These are phyloP conservation scores for Populus pruinosa DNA, from an alignment of 345 rosid species.

Conservation along the genomic window DNA sequence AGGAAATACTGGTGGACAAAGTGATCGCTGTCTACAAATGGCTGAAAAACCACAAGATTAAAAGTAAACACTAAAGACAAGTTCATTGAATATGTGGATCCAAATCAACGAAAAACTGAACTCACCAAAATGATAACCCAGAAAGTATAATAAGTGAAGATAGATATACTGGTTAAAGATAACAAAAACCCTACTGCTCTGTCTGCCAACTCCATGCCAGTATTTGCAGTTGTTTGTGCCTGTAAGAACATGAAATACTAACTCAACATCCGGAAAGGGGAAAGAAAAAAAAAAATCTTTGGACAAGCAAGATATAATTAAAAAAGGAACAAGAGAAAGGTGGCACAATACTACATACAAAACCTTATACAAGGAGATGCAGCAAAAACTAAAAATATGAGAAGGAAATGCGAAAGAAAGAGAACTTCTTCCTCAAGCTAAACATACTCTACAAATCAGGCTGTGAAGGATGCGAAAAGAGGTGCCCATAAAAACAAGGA, in stretches of 20 bases:
- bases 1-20: constrained; percentile 84
- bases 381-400: neutral
- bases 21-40: constrained; percentile 85
- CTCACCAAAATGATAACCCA: constrained; percentile 94
- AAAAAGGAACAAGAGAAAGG: neutral
- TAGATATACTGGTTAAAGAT: constrained; percentile 62
- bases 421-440: neutral
- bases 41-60: constrained; percentile 45
- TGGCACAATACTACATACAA: neutral
- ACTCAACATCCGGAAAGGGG: neutral
- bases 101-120: neutral
- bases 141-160: constrained; percentile 88
- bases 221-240: neutral
- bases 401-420: neutral
- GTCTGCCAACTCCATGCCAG: constrained; percentile 77
- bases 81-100: neutral
- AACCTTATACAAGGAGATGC: neutral
- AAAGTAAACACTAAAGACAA: neutral
- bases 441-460: neutral
- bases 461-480: neutral
- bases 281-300: neutral
- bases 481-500: neutral
- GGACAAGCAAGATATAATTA: neutral
- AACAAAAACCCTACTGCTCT: constrained; percentile 76
- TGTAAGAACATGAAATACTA: neutral